These are phyloP conservation scores for Talaromyces rugulosus DNA, from an alignment of 2,329 filamentous ascomycete species.

Conservation along the genomic window DNA sequence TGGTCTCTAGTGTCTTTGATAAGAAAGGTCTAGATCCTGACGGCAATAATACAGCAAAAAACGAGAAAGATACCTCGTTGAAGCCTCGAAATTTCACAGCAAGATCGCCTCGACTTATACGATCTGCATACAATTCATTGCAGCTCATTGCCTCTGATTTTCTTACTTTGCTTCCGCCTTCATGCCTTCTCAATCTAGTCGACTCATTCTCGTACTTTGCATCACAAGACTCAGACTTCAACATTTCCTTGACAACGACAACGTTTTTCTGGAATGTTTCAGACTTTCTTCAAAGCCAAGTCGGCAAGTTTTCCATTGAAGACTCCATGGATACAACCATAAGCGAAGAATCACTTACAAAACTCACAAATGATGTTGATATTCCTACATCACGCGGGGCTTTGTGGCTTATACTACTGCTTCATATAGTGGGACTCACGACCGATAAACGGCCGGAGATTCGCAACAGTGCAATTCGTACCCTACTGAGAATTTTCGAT, in stretches of 20 bases:
- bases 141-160: conserved; percentile 97
- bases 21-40: conserved; percentile 27
- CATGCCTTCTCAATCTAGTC: conserved; percentile 71
- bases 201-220: conserved; percentile 88
- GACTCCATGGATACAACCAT: conserved; percentile 39
- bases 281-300: conserved; percentile 65
- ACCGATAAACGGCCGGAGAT: conserved; percentile 37
- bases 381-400: conserved; percentile 52
- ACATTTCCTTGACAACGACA: conserved; percentile 90
- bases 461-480: conserved; percentile 72
- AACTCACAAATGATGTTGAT: conserved; percentile 57
- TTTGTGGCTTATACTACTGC: conserved; percentile 32
- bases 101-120: conserved; percentile 68
- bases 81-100: conserved; percentile 18
- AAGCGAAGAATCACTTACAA: conserved; percentile 54
- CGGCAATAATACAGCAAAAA: conserved; percentile 23
- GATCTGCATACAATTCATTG: conserved; percentile 81
- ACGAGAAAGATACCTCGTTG: conserved; percentile 18
- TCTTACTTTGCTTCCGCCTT: conserved; percentile 65
- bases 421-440: conserved; percentile 36
- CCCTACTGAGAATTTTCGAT: conserved; percentile 84
- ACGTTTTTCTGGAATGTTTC: conserved; percentile 96
- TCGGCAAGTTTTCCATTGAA: conserved; percentile 38
- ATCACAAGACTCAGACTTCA: conserved; percentile 84
- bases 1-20: conserved; percentile 78